Conservation (phyloP, 495 filamentous ascomycete species). For the Margaritispora aquatica region DNA sequence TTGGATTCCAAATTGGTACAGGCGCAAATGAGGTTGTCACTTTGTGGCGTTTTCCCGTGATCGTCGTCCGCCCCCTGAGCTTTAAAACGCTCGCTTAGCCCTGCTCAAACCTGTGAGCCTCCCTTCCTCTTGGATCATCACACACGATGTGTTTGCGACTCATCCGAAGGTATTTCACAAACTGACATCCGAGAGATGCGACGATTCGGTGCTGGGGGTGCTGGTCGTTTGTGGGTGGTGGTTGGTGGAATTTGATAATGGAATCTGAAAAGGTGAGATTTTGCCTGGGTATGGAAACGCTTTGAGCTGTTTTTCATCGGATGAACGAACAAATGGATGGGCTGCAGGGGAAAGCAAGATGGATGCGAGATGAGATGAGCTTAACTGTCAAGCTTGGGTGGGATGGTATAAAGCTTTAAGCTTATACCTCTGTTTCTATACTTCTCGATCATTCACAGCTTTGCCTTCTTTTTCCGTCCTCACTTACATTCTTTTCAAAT, state of each 20-base stretch:
- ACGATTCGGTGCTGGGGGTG: background rate
- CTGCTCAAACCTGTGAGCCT: slow-evolving; percentile 1
- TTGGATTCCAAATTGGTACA: no score
- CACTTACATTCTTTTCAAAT: background rate
- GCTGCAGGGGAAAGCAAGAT: no score
- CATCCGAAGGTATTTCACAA: slow-evolving; percentile 4
- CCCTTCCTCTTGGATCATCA: background rate
- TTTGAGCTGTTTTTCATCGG: background rate
- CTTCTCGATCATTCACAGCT: background rate
- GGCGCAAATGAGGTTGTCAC: no score
- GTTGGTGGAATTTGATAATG: background rate
- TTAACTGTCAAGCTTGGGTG: no score
- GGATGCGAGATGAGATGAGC: no score
- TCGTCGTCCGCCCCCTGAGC: background rate
- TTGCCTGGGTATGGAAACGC: no score
- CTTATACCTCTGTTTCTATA: background rate
- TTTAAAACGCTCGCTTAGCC: slow-evolving; percentile 4
- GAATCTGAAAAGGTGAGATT: no score
- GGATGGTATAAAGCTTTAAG: background rate
- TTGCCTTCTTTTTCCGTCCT: background rate
- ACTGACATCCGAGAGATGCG: background rate
- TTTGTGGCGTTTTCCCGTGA: background rate
- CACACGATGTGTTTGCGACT: background rate
- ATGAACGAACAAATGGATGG: no score
- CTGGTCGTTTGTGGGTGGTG: no score